A percentile compares a stretch with the other conserved stretches of the same genome.
Conservation (phyloP, 192 early-diverging fungal genomes). For the Chytriomyces sp. region DNA sequence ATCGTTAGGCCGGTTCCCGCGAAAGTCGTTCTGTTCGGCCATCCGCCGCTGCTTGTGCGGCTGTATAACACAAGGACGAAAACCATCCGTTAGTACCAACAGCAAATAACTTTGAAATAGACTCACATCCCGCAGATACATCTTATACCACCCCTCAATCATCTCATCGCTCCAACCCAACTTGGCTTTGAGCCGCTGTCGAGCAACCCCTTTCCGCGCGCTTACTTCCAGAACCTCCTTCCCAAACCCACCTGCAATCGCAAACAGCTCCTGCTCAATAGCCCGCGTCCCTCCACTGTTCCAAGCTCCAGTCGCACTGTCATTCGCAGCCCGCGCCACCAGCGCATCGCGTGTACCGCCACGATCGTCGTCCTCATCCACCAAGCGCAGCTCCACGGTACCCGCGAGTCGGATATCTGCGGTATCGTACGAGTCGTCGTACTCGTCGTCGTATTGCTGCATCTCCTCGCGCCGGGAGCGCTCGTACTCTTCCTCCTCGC, state of each 20-base stretch:
- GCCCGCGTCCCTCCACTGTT: conserved; percentile 7
- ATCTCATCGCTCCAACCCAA: conserved; percentile 88
- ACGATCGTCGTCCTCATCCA: conserved; percentile 50
- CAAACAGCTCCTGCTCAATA: conserved; percentile 55
- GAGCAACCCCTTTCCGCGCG: conserved; percentile 61
- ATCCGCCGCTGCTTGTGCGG: conserved; percentile 67
- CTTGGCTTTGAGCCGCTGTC: conserved; percentile 61
- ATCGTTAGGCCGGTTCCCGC: conserved; percentile 48
- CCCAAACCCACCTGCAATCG: not conserved
- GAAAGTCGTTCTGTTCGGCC: conserved; percentile 57
- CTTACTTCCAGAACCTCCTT: conserved; percentile 60
- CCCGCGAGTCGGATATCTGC: conserved; percentile 61
- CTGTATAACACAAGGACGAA: conserved; percentile 34
- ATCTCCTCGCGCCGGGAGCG: not conserved
- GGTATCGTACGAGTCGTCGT: conserved; percentile 91
- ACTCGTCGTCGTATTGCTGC: conserved; percentile 60
- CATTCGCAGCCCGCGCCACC: not conserved
- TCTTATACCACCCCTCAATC: conserved; percentile 89
- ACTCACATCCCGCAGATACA: conserved; percentile 83
- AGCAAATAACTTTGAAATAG: conserved; percentile 6
- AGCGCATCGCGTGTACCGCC: not conserved
- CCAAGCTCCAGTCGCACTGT: not conserved
- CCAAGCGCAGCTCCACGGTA: conserved; percentile 50
- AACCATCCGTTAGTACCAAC: not conserved
- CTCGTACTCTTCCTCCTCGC: conserved; percentile 46